These are phyloP conservation scores for Bolboschoenus planiculmis DNA, from an alignment of 176 grass and related monocot species.

Conservation along the genomic window DNA sequence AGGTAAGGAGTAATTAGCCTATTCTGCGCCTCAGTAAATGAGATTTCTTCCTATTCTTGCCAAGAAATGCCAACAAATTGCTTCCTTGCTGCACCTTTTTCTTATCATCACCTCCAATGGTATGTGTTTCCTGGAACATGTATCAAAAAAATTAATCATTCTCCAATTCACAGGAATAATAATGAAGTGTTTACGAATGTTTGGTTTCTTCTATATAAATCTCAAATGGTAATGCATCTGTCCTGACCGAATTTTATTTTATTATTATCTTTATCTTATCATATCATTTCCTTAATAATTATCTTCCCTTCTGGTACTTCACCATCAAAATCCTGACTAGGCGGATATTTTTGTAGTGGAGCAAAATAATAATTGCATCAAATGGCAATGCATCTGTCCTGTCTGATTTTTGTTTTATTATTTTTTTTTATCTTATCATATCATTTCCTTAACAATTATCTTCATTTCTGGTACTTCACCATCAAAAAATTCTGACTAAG, in stretches of 20 bases:
- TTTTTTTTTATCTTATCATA: too few species aligned
- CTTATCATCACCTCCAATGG: constrained; percentile 25
- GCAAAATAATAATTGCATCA: too few species aligned
- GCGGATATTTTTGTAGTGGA: too few species aligned
- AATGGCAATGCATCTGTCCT: too few species aligned
- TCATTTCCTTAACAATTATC: too few species aligned
- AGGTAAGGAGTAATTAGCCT: not conserved
- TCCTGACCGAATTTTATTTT: not conserved
- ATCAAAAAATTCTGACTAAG: too few species aligned
- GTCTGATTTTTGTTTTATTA: too few species aligned
- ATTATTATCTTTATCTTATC: not conserved
- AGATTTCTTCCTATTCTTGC: constrained; percentile 35
- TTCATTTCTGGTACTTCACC: too few species aligned
- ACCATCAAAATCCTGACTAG: too few species aligned
- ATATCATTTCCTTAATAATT: not conserved
- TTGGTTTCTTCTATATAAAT: not conserved
- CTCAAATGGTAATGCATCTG: too few species aligned
- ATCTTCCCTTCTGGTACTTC: not conserved
- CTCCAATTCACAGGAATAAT: not conserved
- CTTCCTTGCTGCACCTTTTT: constrained; percentile 44
- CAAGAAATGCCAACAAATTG: constrained; percentile 59
- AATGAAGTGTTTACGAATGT: not conserved
- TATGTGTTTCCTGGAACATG: constrained; percentile 32
- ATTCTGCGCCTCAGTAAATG: constrained; percentile 14
- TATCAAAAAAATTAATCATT: not conserved